Evolutionary conservation across 179 eudicot genomes (phyloP).

Genomic region (Sideroxylon spinosum): DNA sequence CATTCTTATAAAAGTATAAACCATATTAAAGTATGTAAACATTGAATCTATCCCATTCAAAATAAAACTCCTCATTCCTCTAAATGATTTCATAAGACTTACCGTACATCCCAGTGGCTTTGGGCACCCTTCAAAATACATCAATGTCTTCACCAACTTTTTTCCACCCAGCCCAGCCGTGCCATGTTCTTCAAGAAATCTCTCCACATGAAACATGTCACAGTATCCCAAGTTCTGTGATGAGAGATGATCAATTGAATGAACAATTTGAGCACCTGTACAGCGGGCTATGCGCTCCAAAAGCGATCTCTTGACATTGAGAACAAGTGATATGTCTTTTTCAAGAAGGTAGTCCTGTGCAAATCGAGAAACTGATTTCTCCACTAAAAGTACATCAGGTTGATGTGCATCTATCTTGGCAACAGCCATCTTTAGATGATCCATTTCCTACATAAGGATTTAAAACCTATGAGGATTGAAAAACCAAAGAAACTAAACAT

Average conservation of each 20-base stretch:
- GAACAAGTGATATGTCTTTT: conserved; percentile 84
- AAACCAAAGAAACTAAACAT: neutral
- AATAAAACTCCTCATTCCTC: neutral
- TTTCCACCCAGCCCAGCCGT: conserved; percentile 76
- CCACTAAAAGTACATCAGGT: conserved; percentile 86
- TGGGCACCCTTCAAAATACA: conserved; percentile 98
- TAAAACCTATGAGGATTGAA: conserved; percentile 1
- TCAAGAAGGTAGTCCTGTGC: conserved; percentile 93
- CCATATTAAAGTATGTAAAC: neutral
- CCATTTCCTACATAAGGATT: conserved; percentile 70
- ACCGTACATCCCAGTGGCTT: conserved; percentile 97
- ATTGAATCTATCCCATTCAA: neutral
- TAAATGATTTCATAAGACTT: conserved; percentile 37
- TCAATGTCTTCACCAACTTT: conserved; percentile 79
- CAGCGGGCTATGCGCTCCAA: conserved; percentile 98
- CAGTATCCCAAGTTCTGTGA: conserved; percentile 73
- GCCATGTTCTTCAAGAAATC: conserved; percentile 74
- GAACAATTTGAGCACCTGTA: conserved; percentile 88
- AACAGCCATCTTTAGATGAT: conserved; percentile 99
- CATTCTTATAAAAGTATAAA: neutral
- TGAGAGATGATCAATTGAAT: conserved; percentile 87
- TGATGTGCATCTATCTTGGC: conserved; percentile 85
- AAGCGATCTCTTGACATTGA: conserved; percentile 83
- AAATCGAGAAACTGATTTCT: conserved; percentile 93
- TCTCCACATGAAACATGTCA: conserved; percentile 82